Conservation (phyloP, 148 eudicot genomes). For the Polygonum maritimum region DNA sequence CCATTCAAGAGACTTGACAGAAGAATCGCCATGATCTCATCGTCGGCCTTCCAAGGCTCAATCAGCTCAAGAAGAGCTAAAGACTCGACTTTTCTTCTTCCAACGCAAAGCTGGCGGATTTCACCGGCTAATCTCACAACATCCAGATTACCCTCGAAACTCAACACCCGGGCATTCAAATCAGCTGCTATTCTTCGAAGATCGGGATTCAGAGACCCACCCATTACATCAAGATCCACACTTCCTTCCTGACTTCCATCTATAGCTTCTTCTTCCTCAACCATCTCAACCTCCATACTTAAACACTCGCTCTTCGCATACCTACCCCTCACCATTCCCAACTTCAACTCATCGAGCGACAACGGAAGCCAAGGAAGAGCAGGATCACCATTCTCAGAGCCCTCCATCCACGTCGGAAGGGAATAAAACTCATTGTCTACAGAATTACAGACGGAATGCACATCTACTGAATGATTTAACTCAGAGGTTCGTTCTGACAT, state of each 20-base stretch:
- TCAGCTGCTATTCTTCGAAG: slow-evolving; percentile 19
- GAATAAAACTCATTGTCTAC: slow-evolving; percentile 31
- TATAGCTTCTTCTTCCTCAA: slow-evolving; percentile 10
- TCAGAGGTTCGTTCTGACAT: slow-evolving; percentile 29
- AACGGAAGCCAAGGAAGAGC: slow-evolving; percentile 44
- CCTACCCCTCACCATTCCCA: slow-evolving; percentile 10
- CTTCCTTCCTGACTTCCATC: not conserved
- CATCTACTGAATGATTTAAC: slow-evolving; percentile 25
- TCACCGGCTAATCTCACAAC: slow-evolving; percentile 24
- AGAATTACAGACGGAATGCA: slow-evolving; percentile 26
- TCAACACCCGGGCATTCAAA: slow-evolving; percentile 19
- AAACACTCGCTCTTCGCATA: slow-evolving; percentile 10
- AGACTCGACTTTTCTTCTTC: slow-evolving; percentile 14
- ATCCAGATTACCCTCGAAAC: slow-evolving; percentile 19
- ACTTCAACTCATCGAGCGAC: slow-evolving; percentile 18
- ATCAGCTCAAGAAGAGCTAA: slow-evolving; percentile 30
- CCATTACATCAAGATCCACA: not conserved
- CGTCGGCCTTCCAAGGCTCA: slow-evolving; percentile 48
- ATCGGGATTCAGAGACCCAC: slow-evolving; percentile 18
- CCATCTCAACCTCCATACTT: slow-evolving; percentile 15
- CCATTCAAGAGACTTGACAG: slow-evolving; percentile 21
- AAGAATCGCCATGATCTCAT: slow-evolving; percentile 34
- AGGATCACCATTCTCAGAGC: slow-evolving; percentile 15
- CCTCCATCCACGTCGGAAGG: slow-evolving; percentile 35
- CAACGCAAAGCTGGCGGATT: slow-evolving; percentile 29